Evolutionary conservation across 768 basidiomycete species (phyloP).

Genomic region (Agrocybe praecox): DNA sequence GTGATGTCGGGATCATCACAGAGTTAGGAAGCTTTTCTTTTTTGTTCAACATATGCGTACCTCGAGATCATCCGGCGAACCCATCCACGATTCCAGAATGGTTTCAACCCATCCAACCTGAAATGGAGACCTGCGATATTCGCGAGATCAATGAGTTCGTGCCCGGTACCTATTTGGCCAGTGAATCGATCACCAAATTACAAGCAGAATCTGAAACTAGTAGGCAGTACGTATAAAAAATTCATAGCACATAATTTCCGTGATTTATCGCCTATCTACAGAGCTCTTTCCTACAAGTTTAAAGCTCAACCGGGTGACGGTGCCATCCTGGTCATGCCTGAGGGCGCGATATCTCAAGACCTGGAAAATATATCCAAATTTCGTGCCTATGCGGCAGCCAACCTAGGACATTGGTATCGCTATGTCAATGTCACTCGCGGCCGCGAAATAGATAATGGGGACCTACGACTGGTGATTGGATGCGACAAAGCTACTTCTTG

Average conservation of each 20-base stretch:
- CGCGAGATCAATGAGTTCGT: not conserved
- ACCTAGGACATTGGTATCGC: constrained; percentile 14
- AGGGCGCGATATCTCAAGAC: no score
- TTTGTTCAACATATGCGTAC: constrained; percentile 23
- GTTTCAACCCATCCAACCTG: constrained; percentile 6
- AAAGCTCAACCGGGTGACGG: no score
- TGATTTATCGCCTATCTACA: no score
- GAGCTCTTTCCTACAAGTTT: no score
- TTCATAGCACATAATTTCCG: no score
- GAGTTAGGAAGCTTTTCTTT: constrained; percentile 32
- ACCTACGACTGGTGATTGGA: constrained; percentile 26
- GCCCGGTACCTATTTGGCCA: not conserved
- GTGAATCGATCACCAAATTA: not conserved
- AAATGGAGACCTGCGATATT: constrained; percentile 1
- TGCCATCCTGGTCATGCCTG: no score
- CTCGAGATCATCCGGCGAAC: constrained; percentile 17
- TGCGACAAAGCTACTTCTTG: constrained; percentile 23
- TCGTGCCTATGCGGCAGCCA: constrained; percentile 4
- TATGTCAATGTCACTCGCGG: constrained; percentile 17
- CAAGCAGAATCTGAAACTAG: no score
- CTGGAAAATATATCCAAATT: constrained; percentile 4
- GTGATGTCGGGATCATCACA: constrained; percentile 40
- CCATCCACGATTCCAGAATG: constrained; percentile 24
- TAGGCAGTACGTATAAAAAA: no score
- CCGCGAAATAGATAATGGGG: constrained; percentile 19